A percentile compares a stretch with the other conserved stretches of the same genome.
Evolutionary conservation across 2,329 filamentous ascomycete genomes (phyloP).

Genomic region (Epichloe coenophiala): DNA sequence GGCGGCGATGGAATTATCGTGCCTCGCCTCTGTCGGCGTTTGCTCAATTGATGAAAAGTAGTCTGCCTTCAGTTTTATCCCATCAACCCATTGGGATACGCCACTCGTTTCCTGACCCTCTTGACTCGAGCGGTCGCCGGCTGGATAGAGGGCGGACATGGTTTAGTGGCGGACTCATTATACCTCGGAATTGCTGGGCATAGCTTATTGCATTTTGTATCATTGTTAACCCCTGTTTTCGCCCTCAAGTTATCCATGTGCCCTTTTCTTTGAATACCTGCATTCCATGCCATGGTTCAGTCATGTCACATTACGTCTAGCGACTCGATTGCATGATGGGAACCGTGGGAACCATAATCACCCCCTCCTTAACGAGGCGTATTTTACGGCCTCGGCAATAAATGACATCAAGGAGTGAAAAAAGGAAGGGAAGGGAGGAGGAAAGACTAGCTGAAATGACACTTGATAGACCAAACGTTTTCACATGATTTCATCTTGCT

Average conservation of each 20-base stretch:
- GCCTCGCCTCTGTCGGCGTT: not conserved
- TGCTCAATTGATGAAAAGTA: not conserved
- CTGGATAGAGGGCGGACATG: not conserved
- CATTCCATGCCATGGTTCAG: not conserved
- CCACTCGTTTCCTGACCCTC: not conserved
- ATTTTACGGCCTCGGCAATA: not conserved
- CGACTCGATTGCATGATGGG: not conserved
- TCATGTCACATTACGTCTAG: not conserved
- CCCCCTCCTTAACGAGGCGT: not conserved
- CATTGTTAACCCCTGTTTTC: not conserved
- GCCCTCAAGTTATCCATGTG: not conserved
- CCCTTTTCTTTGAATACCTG: not conserved
- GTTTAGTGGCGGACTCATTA: not conserved
- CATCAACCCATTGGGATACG: not conserved
- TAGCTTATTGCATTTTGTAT: constrained; percentile 2
- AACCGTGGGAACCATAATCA: not conserved
- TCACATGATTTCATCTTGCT: not conserved
- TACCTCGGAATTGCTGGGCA: constrained; percentile 4
- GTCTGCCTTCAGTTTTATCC: not conserved
- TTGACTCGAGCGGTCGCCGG: not conserved
- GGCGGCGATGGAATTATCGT: not conserved
- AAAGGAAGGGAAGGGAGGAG: too few species aligned
- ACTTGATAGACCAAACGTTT: not conserved
- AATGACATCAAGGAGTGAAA: not conserved
- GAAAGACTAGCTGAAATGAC: not conserved